Evolutionary conservation across 805 yeast genomes (phyloP).

Genomic region (Geotrichum ghanense): DNA sequence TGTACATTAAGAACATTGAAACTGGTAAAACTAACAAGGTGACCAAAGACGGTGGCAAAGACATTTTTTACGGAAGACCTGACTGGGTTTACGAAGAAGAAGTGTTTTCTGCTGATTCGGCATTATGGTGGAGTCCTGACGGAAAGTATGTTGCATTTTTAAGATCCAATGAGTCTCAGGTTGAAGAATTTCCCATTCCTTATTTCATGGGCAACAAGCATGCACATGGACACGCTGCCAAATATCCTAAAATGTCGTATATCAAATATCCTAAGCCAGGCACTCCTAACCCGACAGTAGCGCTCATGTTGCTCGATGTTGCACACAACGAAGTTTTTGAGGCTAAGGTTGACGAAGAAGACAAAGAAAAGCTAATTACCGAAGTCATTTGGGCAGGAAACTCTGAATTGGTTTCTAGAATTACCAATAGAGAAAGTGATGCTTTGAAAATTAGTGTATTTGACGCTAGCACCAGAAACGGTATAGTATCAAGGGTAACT

Average conservation of each 20-base stretch:
- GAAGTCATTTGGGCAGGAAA: constrained; percentile 65
- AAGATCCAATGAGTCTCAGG: constrained; percentile 61
- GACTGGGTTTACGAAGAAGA: constrained; percentile 96
- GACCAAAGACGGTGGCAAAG: constrained; percentile 59
- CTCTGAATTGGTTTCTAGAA: constrained; percentile 38
- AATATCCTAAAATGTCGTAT: constrained; percentile 49
- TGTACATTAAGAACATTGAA: constrained; percentile 41
- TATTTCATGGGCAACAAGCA: constrained; percentile 48
- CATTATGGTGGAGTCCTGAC: constrained; percentile 81
- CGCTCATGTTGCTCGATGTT: constrained; percentile 36
- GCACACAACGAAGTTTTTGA: constrained; percentile 16
- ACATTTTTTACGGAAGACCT: constrained; percentile 76
- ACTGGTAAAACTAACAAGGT: constrained; percentile 31
- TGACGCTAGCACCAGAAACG: constrained; percentile 30
- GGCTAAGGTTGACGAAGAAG: constrained; percentile 28
- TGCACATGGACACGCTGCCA: constrained; percentile 29
- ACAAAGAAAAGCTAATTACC: constrained; percentile 41
- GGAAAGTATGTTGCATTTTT: constrained; percentile 56
- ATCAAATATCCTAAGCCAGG: constrained; percentile 86
- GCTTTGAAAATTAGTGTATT: constrained; percentile 44
- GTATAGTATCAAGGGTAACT: constrained; percentile 37
- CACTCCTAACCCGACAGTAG: constrained; percentile 56
- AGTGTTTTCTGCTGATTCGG: constrained; percentile 56
- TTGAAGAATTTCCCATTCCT: constrained; percentile 63
- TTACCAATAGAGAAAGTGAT: constrained; percentile 59